phyloP scores from a whole-genome alignment of 805 yeast species.

The Ogataea glucozyma region DNA sequence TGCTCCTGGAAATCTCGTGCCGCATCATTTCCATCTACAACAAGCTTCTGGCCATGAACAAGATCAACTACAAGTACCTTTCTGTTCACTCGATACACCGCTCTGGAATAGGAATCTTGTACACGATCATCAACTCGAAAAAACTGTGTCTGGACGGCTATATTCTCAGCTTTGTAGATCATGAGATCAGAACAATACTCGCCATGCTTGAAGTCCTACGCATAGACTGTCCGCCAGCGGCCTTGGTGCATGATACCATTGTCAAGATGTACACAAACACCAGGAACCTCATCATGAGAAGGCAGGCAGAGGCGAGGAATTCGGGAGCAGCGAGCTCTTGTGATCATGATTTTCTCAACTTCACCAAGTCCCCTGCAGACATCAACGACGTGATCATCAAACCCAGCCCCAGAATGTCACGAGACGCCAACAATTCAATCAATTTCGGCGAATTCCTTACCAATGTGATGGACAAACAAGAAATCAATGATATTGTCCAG shows the following conservation, averaged over 20 bases:
- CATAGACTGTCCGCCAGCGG: conserved; percentile 20
- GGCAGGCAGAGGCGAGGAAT: conserved; percentile 7
- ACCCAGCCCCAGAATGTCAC: not conserved
- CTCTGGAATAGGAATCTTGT: conserved; percentile 18
- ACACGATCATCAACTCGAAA: conserved; percentile 18
- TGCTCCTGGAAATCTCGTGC: conserved; percentile 16
- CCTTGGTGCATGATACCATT: conserved; percentile 12
- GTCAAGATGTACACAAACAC: conserved; percentile 19
- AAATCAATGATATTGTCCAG: conserved; percentile 7
- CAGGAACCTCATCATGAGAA: conserved; percentile 12
- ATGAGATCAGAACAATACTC: conserved; percentile 5
- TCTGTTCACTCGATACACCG: conserved; percentile 22
- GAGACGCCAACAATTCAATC: conserved; percentile 1
- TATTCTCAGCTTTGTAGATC: conserved; percentile 6
- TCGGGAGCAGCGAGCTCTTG: not conserved
- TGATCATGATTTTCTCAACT: not conserved
- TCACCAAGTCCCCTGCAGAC: no score
- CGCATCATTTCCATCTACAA: conserved; percentile 16
- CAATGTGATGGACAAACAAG: conserved; percentile 13
- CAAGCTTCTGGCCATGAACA: conserved; percentile 6
- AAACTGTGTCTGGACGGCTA: conserved; percentile 9
- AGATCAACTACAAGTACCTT: conserved; percentile 21
- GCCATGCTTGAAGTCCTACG: conserved; percentile 8
- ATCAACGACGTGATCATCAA: conserved; percentile 2
- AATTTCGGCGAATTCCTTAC: conserved; percentile 9